Conservation (phyloP, 2,329 filamentous ascomycete species). For the Drechslera avenae region DNA sequence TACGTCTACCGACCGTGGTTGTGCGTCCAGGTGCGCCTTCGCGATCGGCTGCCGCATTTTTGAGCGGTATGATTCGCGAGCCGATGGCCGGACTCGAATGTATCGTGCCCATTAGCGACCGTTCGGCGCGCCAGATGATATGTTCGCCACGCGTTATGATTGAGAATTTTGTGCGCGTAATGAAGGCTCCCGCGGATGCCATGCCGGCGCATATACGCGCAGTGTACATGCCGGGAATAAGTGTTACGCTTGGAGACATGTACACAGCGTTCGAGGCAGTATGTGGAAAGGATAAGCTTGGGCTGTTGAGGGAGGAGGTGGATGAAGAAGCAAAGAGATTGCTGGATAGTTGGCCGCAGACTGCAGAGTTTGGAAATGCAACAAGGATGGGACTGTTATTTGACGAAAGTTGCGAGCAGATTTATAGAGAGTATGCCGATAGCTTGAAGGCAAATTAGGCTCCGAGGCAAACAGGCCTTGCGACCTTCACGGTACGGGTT, state of each 20-base stretch:
- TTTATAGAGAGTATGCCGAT: constrained; percentile 14
- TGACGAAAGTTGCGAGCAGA: constrained; percentile 11
- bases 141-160: constrained; percentile 60
- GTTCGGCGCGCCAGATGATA: constrained; percentile 59
- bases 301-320: constrained; percentile 51
- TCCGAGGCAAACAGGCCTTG: background rate
- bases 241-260: constrained; percentile 59
- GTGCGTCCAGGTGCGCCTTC: constrained; percentile 63
- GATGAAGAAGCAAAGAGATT: constrained; percentile 55
- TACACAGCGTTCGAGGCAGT: constrained; percentile 58
- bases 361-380: constrained; percentile 54
- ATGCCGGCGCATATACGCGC: constrained; percentile 47
- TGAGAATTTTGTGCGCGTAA: constrained; percentile 55
- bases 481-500: too few species aligned
- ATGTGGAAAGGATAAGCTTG: constrained; percentile 56
- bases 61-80: constrained; percentile 66
- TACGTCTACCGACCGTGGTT: constrained; percentile 64
- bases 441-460: constrained; percentile 4
- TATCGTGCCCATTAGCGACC: constrained; percentile 52
- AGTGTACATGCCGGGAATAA: constrained; percentile 44
- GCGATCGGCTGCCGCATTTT: constrained; percentile 62
- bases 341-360: constrained; percentile 56
- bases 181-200: constrained; percentile 51
- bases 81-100: constrained; percentile 60
- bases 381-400: constrained; percentile 10